Conservation (phyloP, 2,329 filamentous ascomycete species). For the Aspergillus puulaauensis region DNA sequence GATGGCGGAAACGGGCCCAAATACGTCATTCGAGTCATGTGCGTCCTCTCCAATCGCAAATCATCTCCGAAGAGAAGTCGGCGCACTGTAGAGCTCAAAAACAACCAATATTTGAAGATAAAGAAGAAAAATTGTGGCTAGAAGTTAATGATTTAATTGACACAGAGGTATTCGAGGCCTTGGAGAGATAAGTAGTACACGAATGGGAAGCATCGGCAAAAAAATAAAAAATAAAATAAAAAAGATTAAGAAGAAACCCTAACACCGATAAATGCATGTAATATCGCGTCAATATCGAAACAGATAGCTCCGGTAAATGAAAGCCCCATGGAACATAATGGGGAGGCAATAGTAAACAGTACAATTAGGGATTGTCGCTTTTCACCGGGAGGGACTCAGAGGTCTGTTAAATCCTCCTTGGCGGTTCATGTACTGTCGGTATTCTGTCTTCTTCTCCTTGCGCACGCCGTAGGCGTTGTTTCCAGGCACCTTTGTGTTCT, state of each 20-base stretch:
- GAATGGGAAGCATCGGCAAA: background rate
- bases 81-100: background rate
- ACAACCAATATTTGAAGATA: background rate
- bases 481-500: conserved; percentile 82
- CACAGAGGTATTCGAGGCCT: background rate
- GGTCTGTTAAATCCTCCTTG: conserved; percentile 51
- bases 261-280: conserved; percentile 33
- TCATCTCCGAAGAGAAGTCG: background rate
- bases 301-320: conserved; percentile 16
- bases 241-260: conserved; percentile 14
- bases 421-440: conserved; percentile 87
- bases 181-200: background rate
- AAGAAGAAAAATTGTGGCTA: background rate
- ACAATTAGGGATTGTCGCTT: background rate
- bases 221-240: background rate
- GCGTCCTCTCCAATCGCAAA: conserved; percentile 8
- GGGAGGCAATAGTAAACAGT: conserved; percentile 7
- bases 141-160: background rate
- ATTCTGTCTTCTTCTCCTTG: conserved; percentile 93
- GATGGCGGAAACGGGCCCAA: background rate
- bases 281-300: conserved; percentile 3
- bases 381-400: conserved; percentile 46
- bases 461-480: conserved; percentile 80
- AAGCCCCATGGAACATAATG: conserved; percentile 5
- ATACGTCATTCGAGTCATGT: conserved; percentile 38